Base-by-base conservation (phyloP, 805 yeast genomes). In the Saccharomycopsis schoenii region DNA sequence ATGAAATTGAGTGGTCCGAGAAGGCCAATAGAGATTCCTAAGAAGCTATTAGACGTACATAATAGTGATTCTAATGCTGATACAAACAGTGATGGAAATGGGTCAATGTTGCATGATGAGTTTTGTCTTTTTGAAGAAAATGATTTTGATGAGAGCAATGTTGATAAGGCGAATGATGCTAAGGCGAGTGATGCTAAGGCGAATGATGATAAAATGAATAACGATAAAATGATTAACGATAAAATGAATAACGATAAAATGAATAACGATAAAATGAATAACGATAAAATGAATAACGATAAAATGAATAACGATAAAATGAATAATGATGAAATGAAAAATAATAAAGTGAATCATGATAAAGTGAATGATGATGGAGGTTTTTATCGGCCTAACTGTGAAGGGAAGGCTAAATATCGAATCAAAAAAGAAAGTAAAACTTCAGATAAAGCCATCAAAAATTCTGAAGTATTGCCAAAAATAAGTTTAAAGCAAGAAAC, bases 1-100 rank as follows among this genome's bases (percentile, higher is more conserved):
- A 63, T 63, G 65, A 63, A 58, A 47, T 41, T 63, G 5, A 43
- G 56, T 54, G 65, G 65, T 17, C 65, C 64, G 8, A 63, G 62
- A n/a, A 41, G 63, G 41, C 65, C 65, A 4, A 62, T 62, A 11
- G 60, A 60, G 56, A 58, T 62, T 15, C 63, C 63, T 12, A 37
- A 59, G 42, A 29, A 50, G 19, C 24, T 59, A 11, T 37, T 59
- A 40, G 56, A 25, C 14, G 9, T 14, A 5, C 41, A 55, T 11
- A 15, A 24, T 25, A 40, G 19, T 36, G n/a, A 12, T 17, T 47
- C 52, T 1, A 47, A 19, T 15, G 10, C 15, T 6, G 21, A 24
- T 24, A 15, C 29, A 47, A 21, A 34, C 2, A 47, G 52, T 47
- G 34, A 24, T 21, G 52, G 52, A 24, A 47, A 47, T 47, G 15